These are phyloP conservation scores for Arabis hirsuta DNA, from an alignment of 345 rosid species.

Conservation along the genomic window DNA sequence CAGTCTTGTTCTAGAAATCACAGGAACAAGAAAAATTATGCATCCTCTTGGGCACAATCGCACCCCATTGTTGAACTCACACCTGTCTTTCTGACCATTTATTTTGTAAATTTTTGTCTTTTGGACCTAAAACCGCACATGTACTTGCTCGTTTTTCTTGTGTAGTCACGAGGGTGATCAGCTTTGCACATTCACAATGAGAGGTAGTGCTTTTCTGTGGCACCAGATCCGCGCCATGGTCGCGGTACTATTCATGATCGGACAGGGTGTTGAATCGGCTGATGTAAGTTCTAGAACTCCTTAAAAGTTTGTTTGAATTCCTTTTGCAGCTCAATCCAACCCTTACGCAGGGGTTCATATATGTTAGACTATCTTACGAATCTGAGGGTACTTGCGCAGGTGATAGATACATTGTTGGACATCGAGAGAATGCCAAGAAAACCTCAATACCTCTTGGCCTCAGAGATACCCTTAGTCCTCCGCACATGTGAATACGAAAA, in stretches of 20 bases:
- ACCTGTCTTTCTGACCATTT: conserved; percentile 1
- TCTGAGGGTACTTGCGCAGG: conserved; percentile 43
- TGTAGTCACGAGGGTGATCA: conserved; percentile 65
- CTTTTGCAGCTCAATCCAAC: conserved; percentile 19
- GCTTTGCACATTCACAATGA: conserved; percentile 69
- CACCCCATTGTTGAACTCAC: background rate
- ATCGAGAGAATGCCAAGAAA: conserved; percentile 63
- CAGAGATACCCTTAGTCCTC: conserved; percentile 85
- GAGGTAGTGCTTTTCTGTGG: conserved; percentile 94
- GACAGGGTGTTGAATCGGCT: conserved; percentile 79
- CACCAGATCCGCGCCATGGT: conserved; percentile 97
- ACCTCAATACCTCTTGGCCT: conserved; percentile 84
- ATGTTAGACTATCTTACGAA: background rate
- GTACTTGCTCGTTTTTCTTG: conserved; percentile 27
- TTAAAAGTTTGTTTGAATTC: conserved; percentile 23
- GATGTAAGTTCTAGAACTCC: conserved; percentile 59
- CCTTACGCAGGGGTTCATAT: background rate
- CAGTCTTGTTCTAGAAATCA: conserved; percentile 13
- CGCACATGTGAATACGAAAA: conserved; percentile 74
- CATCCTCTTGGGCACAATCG: background rate
- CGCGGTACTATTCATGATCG: conserved; percentile 89
- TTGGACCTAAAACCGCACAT: conserved; percentile 22
- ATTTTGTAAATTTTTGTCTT: background rate
- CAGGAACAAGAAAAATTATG: background rate
- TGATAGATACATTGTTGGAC: conserved; percentile 75